phyloP scores from a whole-genome alignment of 352 stramenopile genomes.

The Poterioochromonas sp. region DNA sequence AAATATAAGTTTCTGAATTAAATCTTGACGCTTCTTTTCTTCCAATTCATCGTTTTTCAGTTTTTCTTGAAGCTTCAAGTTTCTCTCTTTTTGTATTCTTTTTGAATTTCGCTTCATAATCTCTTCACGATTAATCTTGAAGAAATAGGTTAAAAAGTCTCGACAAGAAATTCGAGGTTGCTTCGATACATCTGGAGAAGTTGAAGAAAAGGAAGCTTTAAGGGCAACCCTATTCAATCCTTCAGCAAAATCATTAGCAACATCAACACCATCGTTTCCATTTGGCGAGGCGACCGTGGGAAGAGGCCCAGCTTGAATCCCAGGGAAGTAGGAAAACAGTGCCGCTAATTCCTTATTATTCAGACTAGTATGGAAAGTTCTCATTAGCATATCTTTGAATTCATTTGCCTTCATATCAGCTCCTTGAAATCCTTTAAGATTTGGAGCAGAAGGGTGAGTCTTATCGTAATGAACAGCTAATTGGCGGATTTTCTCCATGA shows the following conservation, averaged over 20 bases:
- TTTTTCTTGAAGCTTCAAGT: not conserved
- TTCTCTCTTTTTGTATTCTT: constrained; percentile 1
- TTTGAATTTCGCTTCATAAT: not conserved
- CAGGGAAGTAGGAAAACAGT: not conserved
- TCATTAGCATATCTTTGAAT: constrained; percentile 29
- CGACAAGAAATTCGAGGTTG: not conserved
- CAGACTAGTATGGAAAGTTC: constrained; percentile 18
- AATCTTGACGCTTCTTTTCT: not conserved
- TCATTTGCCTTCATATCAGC: constrained; percentile 8
- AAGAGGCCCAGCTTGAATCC: not conserved
- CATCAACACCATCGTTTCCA: constrained; percentile 1
- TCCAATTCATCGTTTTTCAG: not conserved
- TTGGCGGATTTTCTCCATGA: not conserved
- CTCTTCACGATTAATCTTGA: constrained; percentile 26
- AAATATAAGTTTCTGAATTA: not conserved
- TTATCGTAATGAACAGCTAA: constrained; percentile 19
- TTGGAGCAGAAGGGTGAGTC: constrained; percentile 21
- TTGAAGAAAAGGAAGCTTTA: not conserved
- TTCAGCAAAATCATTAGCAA: not conserved
- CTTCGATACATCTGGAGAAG: not conserved
- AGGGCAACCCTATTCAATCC: not conserved
- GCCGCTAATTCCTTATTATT: not conserved
- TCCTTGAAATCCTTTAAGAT: constrained; percentile 9
- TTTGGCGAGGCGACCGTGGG: not conserved
- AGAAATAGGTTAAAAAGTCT: constrained; percentile 21